Evolutionary conservation across 1,284 basidiomycete species (phyloP).

Genomic region (Apiotrichum siamense): DNA sequence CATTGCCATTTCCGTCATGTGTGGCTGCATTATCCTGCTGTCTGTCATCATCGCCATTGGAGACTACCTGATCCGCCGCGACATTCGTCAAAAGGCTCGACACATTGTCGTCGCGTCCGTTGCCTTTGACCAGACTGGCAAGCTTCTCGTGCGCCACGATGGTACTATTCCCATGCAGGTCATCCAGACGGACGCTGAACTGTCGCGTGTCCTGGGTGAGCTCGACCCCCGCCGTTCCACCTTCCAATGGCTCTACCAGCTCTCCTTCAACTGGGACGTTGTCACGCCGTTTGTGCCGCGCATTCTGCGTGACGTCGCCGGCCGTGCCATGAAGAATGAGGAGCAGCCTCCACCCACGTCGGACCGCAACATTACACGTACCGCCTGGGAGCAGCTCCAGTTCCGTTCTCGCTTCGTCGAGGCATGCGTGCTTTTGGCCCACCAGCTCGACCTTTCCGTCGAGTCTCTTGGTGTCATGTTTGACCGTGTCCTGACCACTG

Average conservation of each 20-base stretch:
- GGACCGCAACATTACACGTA: conserved; percentile 25
- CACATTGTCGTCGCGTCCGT: conserved; percentile 51
- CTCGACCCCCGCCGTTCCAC: conserved; percentile 50
- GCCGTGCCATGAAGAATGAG: conserved; percentile 24
- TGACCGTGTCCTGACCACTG: conserved; percentile 51
- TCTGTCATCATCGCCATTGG: conserved; percentile 46
- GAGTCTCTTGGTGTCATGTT: conserved; percentile 60
- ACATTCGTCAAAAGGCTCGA: conserved; percentile 46
- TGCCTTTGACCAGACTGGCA: conserved; percentile 50
- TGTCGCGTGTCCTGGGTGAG: conserved; percentile 48
- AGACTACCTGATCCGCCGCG: conserved; percentile 44
- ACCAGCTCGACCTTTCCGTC: conserved; percentile 49
- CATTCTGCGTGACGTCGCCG: conserved; percentile 38
- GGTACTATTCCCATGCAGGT: conserved; percentile 52
- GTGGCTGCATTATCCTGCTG: conserved; percentile 48
- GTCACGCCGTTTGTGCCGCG: conserved; percentile 49
- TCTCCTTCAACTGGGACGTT: conserved; percentile 52
- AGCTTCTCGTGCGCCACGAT: conserved; percentile 51
- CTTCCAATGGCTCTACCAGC: conserved; percentile 53
- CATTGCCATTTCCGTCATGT: conserved; percentile 51
- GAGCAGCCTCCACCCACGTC: conserved; percentile 20
- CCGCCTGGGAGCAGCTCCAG: conserved; percentile 33
- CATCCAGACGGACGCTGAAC: conserved; percentile 50
- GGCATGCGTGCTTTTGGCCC: conserved; percentile 48
- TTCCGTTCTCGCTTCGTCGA: conserved; percentile 51